These are phyloP conservation scores for Colletotrichum australisinense DNA, from an alignment of 2,329 filamentous ascomycete species.

Conservation along the genomic window DNA sequence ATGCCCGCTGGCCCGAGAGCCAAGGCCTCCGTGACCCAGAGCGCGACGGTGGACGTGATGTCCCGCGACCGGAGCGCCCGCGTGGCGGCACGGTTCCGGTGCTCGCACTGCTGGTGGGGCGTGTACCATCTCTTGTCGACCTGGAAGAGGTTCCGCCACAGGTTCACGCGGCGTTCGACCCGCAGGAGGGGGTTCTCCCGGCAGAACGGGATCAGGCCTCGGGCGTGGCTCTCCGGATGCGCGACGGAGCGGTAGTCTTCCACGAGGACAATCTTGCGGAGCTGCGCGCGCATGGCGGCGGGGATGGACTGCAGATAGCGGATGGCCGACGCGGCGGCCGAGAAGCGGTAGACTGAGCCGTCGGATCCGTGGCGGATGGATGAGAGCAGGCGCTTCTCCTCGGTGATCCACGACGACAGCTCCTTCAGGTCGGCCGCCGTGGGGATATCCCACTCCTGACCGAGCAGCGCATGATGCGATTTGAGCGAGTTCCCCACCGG, in stretches of 20 bases:
- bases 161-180: slow-evolving; percentile 6
- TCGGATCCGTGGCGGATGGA: background rate
- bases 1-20: slow-evolving; percentile 10
- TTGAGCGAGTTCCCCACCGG: too few relatives aligned
- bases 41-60: background rate
- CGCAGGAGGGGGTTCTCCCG: background rate
- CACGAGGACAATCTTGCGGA: background rate
- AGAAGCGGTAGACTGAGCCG: background rate
- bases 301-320: background rate
- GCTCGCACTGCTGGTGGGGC: too few relatives aligned
- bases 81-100: too few relatives aligned
- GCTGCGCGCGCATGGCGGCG: background rate
- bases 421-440: background rate
- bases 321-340: slow-evolving; percentile 4
- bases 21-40: background rate
- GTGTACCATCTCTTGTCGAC: background rate
- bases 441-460: too few relatives aligned
- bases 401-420: background rate
- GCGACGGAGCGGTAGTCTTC: slow-evolving; percentile 1
- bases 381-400: background rate
- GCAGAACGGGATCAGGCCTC: slow-evolving; percentile 17
- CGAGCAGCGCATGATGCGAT: too few relatives aligned
- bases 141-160: background rate
- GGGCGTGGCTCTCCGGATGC: slow-evolving; percentile 1
- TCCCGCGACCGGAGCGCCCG: too few relatives aligned